Evolutionary conservation across 2,329 filamentous ascomycete genomes (phyloP), one percentile per base, ranked within the genome.

Genomic region (Calycina marina): DNA sequence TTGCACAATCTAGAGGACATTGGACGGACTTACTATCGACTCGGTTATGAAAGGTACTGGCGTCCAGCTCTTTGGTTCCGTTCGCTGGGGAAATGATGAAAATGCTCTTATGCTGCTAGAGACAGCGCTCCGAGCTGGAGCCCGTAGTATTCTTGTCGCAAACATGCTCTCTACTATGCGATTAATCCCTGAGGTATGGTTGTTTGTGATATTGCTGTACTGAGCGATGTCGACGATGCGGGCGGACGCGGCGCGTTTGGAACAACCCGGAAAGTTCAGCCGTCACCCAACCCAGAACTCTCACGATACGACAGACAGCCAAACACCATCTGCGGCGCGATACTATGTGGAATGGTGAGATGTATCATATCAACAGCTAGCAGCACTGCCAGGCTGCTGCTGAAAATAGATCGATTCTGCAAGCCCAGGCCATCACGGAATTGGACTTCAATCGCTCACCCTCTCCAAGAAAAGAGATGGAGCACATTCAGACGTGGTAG

Each of bases 21-120:
- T n/a, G n/a, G n/a, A n/a, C n/a, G 49, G 58, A 72, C 55, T 44
- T 58, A 68, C 64, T 44, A 67, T 58, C 34, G 64, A 67, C 55
- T 69, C 65, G 9, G 63, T 67, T 34, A 69, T 61, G 34, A 61
- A 65, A 13, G 65, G 65, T 18, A 63, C 65, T n/a, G 65, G 65
- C 14, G 49, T 54, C 49, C 49, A 54, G 14, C 47, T 41, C 38
- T 40, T 47, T 30, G 58, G 51, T 17, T 48, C 45, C 9, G 39
- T 16, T 30, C 40, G 34, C 12, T 37, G 28, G 2, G 43, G 39
- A n/a, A 36, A 31, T 4, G 45, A 40, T 14, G 48, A 47, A 29
- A 49, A 48, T 14, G 37, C 40, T 31, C 49, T 40, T 13, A 45
- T 14, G 14, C 38, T 29, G 12, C 27, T 28, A 6, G 34, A 34